Evolutionary conservation across 2,329 filamentous ascomycete species (phyloP).

Genomic region (Didymella exigua): DNA sequence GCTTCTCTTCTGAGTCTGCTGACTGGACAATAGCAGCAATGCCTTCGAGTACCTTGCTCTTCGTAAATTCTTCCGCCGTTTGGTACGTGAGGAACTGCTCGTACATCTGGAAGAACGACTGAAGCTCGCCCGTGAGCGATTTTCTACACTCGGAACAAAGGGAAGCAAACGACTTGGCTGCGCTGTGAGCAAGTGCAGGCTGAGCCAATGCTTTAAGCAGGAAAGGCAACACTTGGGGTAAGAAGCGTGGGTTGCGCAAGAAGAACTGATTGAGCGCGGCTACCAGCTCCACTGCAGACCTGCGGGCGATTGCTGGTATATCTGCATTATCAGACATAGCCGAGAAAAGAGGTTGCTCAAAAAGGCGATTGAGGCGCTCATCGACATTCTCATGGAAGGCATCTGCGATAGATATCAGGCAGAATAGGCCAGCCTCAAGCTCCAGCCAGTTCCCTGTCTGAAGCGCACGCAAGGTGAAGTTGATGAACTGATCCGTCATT

Average conservation of each 20-base stretch:
- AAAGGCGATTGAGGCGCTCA: slow-evolving; percentile 64
- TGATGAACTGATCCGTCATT: slow-evolving; percentile 55
- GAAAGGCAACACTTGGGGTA: slow-evolving; percentile 74
- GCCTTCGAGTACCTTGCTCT: slow-evolving; percentile 74
- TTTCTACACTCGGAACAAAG: slow-evolving; percentile 77
- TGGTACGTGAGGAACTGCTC: slow-evolving; percentile 63
- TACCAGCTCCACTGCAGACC: slow-evolving; percentile 72
- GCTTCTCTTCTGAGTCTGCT: slow-evolving; percentile 62
- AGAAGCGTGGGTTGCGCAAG: slow-evolving; percentile 67
- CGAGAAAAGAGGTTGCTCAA: slow-evolving; percentile 65
- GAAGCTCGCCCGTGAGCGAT: slow-evolving; percentile 69
- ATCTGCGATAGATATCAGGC: slow-evolving; percentile 70
- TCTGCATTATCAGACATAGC: slow-evolving; percentile 52
- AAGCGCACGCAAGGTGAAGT: slow-evolving; percentile 51
- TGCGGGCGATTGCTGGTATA: slow-evolving; percentile 67
- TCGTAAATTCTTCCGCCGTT: slow-evolving; percentile 70
- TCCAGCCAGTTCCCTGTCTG: slow-evolving; percentile 53
- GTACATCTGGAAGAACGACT: slow-evolving; percentile 74
- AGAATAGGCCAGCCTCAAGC: slow-evolving; percentile 62
- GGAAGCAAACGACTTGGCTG: slow-evolving; percentile 74
- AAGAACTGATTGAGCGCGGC: slow-evolving; percentile 80
- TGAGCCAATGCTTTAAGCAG: slow-evolving; percentile 73
- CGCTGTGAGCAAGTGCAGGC: slow-evolving; percentile 65
- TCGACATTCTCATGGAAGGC: slow-evolving; percentile 67
- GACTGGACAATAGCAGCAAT: slow-evolving; percentile 79